Base-by-base conservation (phyloP, 140 eudicot genomes). In the Oenanthe javanica region DNA sequence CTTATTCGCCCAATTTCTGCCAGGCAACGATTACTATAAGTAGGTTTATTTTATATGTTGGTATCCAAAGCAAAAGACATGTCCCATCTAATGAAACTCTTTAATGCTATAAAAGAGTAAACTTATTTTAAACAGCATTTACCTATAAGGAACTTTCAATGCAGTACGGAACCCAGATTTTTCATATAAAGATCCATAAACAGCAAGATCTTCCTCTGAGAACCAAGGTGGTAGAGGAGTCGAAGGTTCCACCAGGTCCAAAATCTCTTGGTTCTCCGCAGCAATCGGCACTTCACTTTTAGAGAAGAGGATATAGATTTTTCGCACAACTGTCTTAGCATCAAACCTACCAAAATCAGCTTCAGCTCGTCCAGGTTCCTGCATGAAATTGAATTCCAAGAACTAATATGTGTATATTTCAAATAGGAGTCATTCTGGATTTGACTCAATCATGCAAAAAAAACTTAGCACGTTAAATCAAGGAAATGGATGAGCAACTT, bases 331-430 rank as follows among this genome's bases (percentile, higher is more conserved):
- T 31, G 31, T 31, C 31, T 31, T 31, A 31, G 31, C 31, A 31
- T 31, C 31, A 83, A 83, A 47, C 15, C 86, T 80, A 13, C 86
- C 79, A 64, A 83, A 83, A 73, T 83, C 86, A 47, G 86, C 86
- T 83, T 83, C 86, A 21, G 86, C 86, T 73, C 86, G 78, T 79
- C 86, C 86, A 13, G 83, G 83, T 31, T 72, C 77, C 86, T 83
- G 52, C 55, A 51, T 51, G 55, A 51, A 13, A 0, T 51, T 4
- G 2, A 12, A 13, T 18, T 18, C 55, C 55, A 51, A 51, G 14
- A 51, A 4, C 3, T 31, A 51, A 18, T 13, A 51, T 13, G 50
- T 47, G 9, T 47, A 47, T 47, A 31, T 31, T 31, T 31, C 31
- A 31, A 31, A 31, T 31, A 31, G 31, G 31, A 31, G 31, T 31